Evolutionary conservation across 2,329 filamentous ascomycete genomes (phyloP), one percentile per base, ranked within the genome.

Genomic region (Curvularia spicifera): DNA sequence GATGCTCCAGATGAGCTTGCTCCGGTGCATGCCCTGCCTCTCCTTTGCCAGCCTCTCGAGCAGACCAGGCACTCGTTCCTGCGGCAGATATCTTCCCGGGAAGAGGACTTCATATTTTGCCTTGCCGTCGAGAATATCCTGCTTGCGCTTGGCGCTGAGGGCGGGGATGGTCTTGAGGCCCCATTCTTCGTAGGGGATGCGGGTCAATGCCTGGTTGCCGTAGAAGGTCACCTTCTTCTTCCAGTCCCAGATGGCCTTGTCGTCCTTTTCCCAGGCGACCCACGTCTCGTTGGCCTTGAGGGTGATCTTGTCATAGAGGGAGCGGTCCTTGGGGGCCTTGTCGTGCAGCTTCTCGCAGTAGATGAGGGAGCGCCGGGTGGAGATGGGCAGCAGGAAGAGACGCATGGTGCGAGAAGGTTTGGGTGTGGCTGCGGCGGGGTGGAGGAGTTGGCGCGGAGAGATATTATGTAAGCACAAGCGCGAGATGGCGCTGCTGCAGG

Each of bases 111-210:
- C 86, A 60, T 91, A 86, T 68, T 85, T 87, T 50, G 87, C 84
- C 63, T 84, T 83, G 37, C 85, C 86, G 51, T 86, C 76, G 22
- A 87, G 71, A 67, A 90, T 87, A 51, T 91, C 87, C 48, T 85
- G 81, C 66, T 85, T 84, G 57, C 87, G 84, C 65, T 86, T 84
- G 56, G 86, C 81, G 42, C 88, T 91, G 67, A 96, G 82, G 22
- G 93, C 89, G 44, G 95, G 95, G 51, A 99, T 89, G 35, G 92
- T 96, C 80, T 98, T 98, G 66, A 99, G 83, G 0, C 91, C 93
- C 95, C 95, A 99, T 88, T 99, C 95, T 79, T 98, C 91, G 76
- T 91, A 97, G 2, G 95, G 91, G 70, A 99, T 96, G 62, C 91
- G 87, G 69, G 91, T 88, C 60, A 99, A 86, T 15, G 91, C 87